These are phyloP conservation scores for Acidomyces sp. DNA, from an alignment of 495 filamentous ascomycete genomes.

Conservation along the genomic window DNA sequence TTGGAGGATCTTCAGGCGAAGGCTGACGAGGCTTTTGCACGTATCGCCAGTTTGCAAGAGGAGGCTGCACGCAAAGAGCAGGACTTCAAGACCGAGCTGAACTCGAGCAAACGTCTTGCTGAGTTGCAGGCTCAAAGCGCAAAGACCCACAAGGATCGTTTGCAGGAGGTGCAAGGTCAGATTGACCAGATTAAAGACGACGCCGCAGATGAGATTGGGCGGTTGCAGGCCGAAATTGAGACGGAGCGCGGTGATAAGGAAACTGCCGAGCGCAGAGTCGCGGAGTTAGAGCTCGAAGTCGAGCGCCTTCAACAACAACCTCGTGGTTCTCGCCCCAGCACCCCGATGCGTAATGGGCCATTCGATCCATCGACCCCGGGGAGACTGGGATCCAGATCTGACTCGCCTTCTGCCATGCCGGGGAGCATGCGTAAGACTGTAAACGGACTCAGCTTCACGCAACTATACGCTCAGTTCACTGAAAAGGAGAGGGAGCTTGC, in stretches of 20 bases:
- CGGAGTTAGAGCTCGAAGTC: conserved; percentile 61
- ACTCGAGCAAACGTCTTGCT: conserved; percentile 63
- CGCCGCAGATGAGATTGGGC: conserved; percentile 65
- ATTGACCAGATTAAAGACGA: conserved; percentile 70
- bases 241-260: conserved; percentile 62
- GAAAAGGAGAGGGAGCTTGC: conserved; percentile 46
- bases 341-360: conserved; percentile 41
- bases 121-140: conserved; percentile 76
- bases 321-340: conserved; percentile 39
- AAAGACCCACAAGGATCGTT: conserved; percentile 61
- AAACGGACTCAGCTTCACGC: conserved; percentile 45
- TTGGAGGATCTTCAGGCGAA: conserved; percentile 76
- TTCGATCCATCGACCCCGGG: conserved; percentile 31
- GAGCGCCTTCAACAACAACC: conserved; percentile 46
- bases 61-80: conserved; percentile 64
- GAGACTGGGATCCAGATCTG: conserved; percentile 38
- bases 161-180: conserved; percentile 66
- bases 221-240: conserved; percentile 65
- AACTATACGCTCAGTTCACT: conserved; percentile 54
- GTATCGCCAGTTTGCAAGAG: conserved; percentile 74
- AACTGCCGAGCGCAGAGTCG: conserved; percentile 52
- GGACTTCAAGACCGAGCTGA: conserved; percentile 68
- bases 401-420: conserved; percentile 36
- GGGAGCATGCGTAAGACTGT: conserved; percentile 43
- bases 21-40: conserved; percentile 65